phyloP scores from a whole-genome alignment of 1,139 yeast species.

The Pichia sp. region DNA sequence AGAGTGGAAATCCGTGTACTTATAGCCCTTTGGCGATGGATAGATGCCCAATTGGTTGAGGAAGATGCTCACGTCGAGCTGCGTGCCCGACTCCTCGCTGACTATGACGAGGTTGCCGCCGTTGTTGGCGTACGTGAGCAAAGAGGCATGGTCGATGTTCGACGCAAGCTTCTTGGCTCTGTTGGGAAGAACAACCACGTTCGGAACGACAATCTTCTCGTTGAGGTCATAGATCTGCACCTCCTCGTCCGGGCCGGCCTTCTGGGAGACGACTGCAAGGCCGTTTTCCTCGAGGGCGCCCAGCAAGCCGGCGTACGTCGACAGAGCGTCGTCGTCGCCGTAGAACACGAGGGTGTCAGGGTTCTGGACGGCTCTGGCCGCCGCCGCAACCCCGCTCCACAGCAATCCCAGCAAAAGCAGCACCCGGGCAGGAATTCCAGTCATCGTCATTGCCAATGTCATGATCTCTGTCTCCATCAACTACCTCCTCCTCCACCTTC shows the following conservation, averaged over 20 bases:
- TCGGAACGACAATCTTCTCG: conserved; percentile 20
- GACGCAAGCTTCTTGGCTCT: conserved; percentile 35
- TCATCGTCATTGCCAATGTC: neutral
- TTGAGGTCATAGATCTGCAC: conserved; percentile 9
- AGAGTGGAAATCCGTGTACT: conserved; percentile 60
- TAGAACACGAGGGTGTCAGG: conserved; percentile 6
- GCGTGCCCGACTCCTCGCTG: conserved; percentile 52
- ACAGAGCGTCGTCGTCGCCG: neutral
- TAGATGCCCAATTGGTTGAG: conserved; percentile 78
- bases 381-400: neutral
- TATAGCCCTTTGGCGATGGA: conserved; percentile 74
- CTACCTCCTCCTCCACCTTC: too few relatives aligned
- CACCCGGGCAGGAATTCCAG: neutral
- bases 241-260: neutral
- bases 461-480: neutral
- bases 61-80: conserved; percentile 64
- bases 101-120: conserved; percentile 77
- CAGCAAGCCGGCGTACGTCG: neutral
- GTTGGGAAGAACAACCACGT: conserved; percentile 52
- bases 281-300: neutral
- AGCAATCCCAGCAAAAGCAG: neutral
- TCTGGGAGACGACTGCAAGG: neutral
- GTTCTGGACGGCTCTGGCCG: neutral
- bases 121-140: conserved; percentile 52
- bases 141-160: conserved; percentile 34